Conservation (phyloP, 768 basidiomycete genomes). For the Gymnopilus dilepis region DNA sequence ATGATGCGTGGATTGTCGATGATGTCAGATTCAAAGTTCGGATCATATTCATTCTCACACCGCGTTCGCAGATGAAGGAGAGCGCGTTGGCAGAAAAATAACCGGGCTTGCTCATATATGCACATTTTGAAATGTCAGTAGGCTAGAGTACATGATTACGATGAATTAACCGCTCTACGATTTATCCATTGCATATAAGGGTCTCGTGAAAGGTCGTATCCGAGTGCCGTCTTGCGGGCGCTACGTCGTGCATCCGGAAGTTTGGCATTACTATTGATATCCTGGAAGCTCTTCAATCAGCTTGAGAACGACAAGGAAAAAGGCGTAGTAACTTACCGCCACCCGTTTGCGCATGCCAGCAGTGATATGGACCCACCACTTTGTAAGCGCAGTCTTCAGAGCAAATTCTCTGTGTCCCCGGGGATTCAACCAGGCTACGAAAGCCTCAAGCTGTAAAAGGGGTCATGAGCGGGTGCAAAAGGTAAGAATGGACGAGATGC, state of each 20-base stretch:
- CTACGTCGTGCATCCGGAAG: conserved; percentile 84
- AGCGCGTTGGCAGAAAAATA: too few relatives aligned
- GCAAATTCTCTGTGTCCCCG: conserved; percentile 90
- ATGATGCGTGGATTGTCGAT: too few relatives aligned
- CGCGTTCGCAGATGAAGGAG: too few relatives aligned
- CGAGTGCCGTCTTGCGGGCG: conserved; percentile 63
- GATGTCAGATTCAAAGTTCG: too few relatives aligned
- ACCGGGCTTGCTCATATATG: conserved; percentile 3
- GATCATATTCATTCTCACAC: conserved; percentile 1
- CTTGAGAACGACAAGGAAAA: conserved; percentile 1
- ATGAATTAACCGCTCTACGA: conserved; percentile 64
- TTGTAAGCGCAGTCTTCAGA: conserved; percentile 75
- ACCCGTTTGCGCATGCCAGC: conserved; percentile 79
- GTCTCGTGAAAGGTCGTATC: conserved; percentile 72
- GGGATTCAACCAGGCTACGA: conserved; percentile 87
- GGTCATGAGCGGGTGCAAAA: conserved; percentile 8
- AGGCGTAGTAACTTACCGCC: conserved; percentile 62
- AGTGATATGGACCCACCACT: conserved; percentile 85
- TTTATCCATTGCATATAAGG: conserved; percentile 92
- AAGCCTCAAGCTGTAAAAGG: conserved; percentile 71
- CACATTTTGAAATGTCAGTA: neutral
- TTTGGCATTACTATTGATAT: conserved; percentile 69
- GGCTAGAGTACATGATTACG: conserved; percentile 28
- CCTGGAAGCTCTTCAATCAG: conserved; percentile 47
- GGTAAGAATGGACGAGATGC: too few relatives aligned